Evolutionary conservation across 2,329 filamentous ascomycete species (phyloP).

Genomic region (Herpotrichia juniperi): DNA sequence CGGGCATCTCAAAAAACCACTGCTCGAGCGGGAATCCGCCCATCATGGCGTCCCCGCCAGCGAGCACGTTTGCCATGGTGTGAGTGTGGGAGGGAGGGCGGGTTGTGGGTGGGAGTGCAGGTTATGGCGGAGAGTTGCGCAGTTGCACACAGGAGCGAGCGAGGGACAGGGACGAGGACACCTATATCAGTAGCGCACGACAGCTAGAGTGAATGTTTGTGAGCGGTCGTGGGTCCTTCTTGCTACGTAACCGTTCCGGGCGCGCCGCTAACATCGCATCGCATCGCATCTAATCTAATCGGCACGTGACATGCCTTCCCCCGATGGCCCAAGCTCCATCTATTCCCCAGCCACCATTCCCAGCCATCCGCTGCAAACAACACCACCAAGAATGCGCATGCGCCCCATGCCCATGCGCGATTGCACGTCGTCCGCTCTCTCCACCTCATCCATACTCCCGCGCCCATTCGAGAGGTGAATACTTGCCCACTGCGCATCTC

Average conservation of each 20-base stretch:
- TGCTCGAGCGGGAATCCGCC: slow-evolving; percentile 82
- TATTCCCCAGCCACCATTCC: slow-evolving; percentile 29
- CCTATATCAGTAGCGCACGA: not conserved
- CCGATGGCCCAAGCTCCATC: not conserved
- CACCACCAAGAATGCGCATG: not conserved
- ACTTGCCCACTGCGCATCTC: not conserved
- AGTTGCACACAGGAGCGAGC: not conserved
- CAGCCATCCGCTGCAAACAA: not conserved
- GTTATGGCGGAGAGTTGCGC: not conserved
- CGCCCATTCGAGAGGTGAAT: not conserved
- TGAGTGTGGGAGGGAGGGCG: not conserved
- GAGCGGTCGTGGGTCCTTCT: slow-evolving; percentile 13
- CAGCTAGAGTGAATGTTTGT: not conserved
- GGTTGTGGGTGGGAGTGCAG: not conserved
- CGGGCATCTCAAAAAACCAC: slow-evolving; percentile 99
- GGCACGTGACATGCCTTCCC: not conserved
- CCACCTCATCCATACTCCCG: slow-evolving; percentile 8
- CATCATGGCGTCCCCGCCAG: slow-evolving; percentile 51
- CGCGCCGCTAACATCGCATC: slow-evolving; percentile 7
- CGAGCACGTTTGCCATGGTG: slow-evolving; percentile 54
- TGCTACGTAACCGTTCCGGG: slow-evolving; percentile 37
- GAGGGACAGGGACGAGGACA: not conserved
- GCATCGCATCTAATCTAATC: slow-evolving; percentile 20
- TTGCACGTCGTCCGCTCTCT: slow-evolving; percentile 6
- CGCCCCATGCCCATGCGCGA: slow-evolving; percentile 13